Base-by-base conservation (phyloP, 768 basidiomycete genomes). In the Collybia mongolica region DNA sequence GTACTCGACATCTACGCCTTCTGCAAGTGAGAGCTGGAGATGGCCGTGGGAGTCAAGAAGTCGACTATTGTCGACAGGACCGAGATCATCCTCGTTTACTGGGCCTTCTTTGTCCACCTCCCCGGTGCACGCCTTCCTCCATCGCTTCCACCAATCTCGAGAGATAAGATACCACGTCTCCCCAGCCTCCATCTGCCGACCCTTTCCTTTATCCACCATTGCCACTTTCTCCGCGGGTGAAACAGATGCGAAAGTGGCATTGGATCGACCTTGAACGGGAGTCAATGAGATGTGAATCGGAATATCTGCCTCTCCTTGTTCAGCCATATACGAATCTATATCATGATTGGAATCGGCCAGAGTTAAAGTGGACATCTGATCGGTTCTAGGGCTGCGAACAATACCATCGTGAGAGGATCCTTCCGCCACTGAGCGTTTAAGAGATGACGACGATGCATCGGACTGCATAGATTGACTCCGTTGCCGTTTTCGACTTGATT, bases 81-180 rank as follows among this genome's bases (percentile, higher is more conserved):
- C 86, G 52, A 92, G 64, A 52, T 86, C 77, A 19, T 77, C 66
- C 64, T 89, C 86, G 26, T 75, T 70, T 26, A 89, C 62, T 2
- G 69, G 63, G 15, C 83, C 87, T 59, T 85, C 76, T 68, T 89
- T 91, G 73, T 87, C 86, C 22, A 73, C 61, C 54, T 82, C 68
- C 23, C 87, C 88, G 0, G 80, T 76, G 60, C 86, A 86, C 9
- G 89, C 90, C 58, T 80, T 81, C 54, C 76, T 68, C 86, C 89
- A 95, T 28, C 82, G 80, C 51, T 78, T 78, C 72, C 79, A 89
- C 93, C 93, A 96, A 18, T 60, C 58, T 43, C 78, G 67, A 18
- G 84, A 76, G 23, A 95, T 74, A 43, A 95, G 69, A 68, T 82
- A 93, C 92, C 92, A 94, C 7, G 75, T 83, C 44, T 92, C 82